A percentile compares a stretch with the other conserved stretches of the same genome.
These are phyloP conservation scores for Trapa incisa DNA, from an alignment of 345 rosid genomes.

Conservation along the genomic window DNA sequence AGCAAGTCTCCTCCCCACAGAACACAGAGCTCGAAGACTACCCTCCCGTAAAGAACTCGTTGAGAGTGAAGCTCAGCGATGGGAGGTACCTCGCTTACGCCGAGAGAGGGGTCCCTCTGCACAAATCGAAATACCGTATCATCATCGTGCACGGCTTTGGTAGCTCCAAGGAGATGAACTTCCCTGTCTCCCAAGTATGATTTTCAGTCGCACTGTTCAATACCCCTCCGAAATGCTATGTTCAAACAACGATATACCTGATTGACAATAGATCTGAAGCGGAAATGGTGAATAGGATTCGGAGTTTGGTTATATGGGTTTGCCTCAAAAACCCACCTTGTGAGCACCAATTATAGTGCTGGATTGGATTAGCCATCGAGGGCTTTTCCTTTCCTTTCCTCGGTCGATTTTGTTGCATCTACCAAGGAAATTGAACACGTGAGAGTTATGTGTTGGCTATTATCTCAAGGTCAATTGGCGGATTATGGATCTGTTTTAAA, in stretches of 20 bases:
- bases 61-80: slow-evolving; percentile 53
- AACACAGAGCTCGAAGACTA: slow-evolving; percentile 14
- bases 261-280: neutral
- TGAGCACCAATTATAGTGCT: neutral
- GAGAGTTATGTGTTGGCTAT: neutral
- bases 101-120: slow-evolving; percentile 62
- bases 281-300: neutral
- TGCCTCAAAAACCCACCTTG: neutral
- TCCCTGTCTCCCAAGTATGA: slow-evolving; percentile 57
- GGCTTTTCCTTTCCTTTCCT: too few species aligned
- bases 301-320: neutral
- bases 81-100: slow-evolving; percentile 71
- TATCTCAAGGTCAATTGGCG: neutral
- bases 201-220: neutral
- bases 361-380: neutral
- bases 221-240: neutral
- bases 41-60: slow-evolving; percentile 16
- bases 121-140: slow-evolving; percentile 44
- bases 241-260: neutral
- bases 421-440: neutral
- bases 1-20: slow-evolving; percentile 14
- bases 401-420: neutral
- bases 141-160: slow-evolving; percentile 84
- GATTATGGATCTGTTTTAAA: slow-evolving; percentile 16
- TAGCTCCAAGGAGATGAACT: slow-evolving; percentile 89